Percentiles rank a stretch among this genome's conserved stretches.
These are phyloP conservation scores for Exophiala phaeomuriformis DNA, from an alignment of 2,329 filamentous ascomycete genomes.

Conservation along the genomic window DNA sequence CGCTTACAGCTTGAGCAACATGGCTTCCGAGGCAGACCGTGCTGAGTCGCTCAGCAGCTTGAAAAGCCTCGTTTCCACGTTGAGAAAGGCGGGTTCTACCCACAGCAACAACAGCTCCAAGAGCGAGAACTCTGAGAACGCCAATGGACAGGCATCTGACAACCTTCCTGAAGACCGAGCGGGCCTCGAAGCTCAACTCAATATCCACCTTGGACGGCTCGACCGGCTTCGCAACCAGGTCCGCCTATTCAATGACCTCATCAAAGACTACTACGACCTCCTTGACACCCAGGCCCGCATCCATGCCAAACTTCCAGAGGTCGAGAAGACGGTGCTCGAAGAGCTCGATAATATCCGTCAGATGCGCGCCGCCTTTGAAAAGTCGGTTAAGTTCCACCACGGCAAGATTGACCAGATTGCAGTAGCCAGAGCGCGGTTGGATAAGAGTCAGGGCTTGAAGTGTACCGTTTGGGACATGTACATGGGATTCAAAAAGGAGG, in stretches of 20 bases:
- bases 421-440: constrained; percentile 15
- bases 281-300: neutral
- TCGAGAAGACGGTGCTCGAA: neutral
- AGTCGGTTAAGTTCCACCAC: constrained; percentile 24
- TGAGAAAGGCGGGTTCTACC: constrained; percentile 9
- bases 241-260: constrained; percentile 9
- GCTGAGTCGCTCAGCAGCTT: constrained; percentile 8
- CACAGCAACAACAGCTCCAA: constrained; percentile 7
- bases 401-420: constrained; percentile 27
- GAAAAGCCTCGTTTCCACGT: constrained; percentile 7
- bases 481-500: constrained; percentile 10
- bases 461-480: constrained; percentile 21
- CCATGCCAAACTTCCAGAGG: neutral
- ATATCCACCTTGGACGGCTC: constrained; percentile 27
- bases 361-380: constrained; percentile 3
- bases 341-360: neutral
- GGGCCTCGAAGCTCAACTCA: constrained; percentile 27
- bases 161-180: constrained; percentile 10
- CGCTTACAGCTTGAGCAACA: neutral
- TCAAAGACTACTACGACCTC: constrained; percentile 6
- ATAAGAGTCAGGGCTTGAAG: constrained; percentile 13
- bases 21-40: neutral
- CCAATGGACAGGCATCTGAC: neutral
- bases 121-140: neutral
- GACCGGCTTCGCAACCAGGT: constrained; percentile 18